Conservation (phyloP, 2,329 filamentous ascomycete species). For the Zopfia rhizophila region DNA sequence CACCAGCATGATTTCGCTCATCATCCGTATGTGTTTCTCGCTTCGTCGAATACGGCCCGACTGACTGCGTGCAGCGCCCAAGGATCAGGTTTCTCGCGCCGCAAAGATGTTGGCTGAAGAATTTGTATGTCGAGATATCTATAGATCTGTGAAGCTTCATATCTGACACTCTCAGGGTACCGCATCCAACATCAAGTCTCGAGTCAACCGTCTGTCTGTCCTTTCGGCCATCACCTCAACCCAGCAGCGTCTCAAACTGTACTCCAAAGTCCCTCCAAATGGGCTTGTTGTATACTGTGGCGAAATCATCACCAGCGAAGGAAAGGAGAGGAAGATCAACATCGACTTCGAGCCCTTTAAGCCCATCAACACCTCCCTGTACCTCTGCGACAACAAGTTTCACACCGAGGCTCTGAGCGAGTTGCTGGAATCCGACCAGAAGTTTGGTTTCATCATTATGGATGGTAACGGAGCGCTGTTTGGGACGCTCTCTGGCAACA, state of each 20-base stretch:
- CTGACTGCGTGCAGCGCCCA: slow-evolving; percentile 74
- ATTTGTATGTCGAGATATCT: slow-evolving; percentile 73
- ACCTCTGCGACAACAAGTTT: slow-evolving; percentile 99
- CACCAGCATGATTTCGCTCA: slow-evolving; percentile 99
- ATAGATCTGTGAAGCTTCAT: slow-evolving; percentile 1
- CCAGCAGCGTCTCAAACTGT: slow-evolving; percentile 98
- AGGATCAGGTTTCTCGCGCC: slow-evolving; percentile 95
- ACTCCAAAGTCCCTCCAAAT: slow-evolving; percentile 98
- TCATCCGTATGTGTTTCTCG: slow-evolving; percentile 78
- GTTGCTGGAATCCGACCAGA: slow-evolving; percentile 97
- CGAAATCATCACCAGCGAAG: slow-evolving; percentile 99
- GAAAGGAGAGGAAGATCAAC: slow-evolving; percentile 99
- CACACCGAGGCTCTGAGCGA: slow-evolving; percentile 97
- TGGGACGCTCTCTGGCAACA: slow-evolving; percentile 96
- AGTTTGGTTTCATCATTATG: slow-evolving; percentile 99
- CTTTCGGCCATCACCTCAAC: slow-evolving; percentile 98
- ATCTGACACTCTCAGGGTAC: slow-evolving; percentile 73
- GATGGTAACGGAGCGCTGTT: slow-evolving; percentile 98
- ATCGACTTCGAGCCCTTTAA: slow-evolving; percentile 99
- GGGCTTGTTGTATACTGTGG: slow-evolving; percentile 98
- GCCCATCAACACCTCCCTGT: slow-evolving; percentile 99
- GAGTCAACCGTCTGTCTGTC: slow-evolving; percentile 98
- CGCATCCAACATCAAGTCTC: slow-evolving; percentile 99
- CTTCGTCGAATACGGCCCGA: slow-evolving; percentile 13
- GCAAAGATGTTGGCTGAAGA: slow-evolving; percentile 99